Conservation (phyloP, 768 basidiomycete genomes). For the Mycena amicta region DNA sequence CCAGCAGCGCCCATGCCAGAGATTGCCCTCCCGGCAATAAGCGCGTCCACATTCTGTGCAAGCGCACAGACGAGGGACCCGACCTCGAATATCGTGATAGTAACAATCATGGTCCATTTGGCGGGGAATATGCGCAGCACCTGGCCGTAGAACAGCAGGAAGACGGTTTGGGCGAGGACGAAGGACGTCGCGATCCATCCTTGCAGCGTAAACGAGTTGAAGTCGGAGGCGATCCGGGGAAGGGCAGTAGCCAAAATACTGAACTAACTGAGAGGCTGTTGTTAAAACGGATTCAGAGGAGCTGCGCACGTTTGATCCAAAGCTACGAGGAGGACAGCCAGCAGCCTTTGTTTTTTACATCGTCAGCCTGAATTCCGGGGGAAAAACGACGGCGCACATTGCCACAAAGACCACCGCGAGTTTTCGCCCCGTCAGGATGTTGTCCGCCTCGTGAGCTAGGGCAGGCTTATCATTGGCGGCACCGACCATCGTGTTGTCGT, state of each 20-base stretch:
- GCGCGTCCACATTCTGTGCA: constrained; percentile 3
- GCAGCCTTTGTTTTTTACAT: no score
- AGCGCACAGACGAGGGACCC: constrained; percentile 37
- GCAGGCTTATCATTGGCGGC: no score
- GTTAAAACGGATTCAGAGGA: neutral
- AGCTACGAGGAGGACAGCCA: constrained; percentile 4
- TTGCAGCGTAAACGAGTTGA: neutral
- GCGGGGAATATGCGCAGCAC: constrained; percentile 9
- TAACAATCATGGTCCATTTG: constrained; percentile 6
- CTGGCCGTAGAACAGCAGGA: constrained; percentile 17
- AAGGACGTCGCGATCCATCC: neutral
- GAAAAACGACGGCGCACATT: no score
- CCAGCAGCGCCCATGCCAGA: constrained; percentile 11
- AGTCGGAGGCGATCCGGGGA: constrained; percentile 9
- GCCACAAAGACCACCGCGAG: no score
- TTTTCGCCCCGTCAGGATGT: no score
- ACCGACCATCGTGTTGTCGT: no score
- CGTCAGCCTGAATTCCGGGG: no score
- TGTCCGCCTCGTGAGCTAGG: no score
- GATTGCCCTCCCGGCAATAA: constrained; percentile 10
- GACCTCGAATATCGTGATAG: constrained; percentile 12
- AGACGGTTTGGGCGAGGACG: neutral
- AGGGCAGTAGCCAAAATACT: constrained; percentile 5
- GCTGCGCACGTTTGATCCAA: constrained; percentile 12
- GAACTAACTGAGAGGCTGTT: neutral